Evolutionary conservation across 2,329 filamentous ascomycete species (phyloP).

Genomic region (Claviceps pusilla): DNA sequence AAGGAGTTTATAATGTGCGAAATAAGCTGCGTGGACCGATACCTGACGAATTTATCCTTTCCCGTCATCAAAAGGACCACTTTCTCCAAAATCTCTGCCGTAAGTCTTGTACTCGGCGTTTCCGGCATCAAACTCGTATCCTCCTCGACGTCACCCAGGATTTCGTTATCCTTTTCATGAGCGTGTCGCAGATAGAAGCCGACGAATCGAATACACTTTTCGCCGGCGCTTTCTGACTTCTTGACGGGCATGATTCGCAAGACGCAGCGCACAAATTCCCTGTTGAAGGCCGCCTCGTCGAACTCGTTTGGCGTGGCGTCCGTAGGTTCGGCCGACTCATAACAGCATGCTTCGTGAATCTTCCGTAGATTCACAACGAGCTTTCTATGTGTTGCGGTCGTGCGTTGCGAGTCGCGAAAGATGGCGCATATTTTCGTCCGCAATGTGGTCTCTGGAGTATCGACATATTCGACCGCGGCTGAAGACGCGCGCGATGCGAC

Average conservation of each 20-base stretch:
- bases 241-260: slow-evolving; percentile 72
- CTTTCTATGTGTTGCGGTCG: slow-evolving; percentile 80
- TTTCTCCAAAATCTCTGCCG: slow-evolving; percentile 55
- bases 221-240: slow-evolving; percentile 79
- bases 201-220: slow-evolving; percentile 71
- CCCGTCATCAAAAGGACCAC: slow-evolving; percentile 62
- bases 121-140: slow-evolving; percentile 60
- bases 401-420: slow-evolving; percentile 73
- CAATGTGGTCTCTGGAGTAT: slow-evolving; percentile 54
- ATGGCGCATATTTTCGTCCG: slow-evolving; percentile 59
- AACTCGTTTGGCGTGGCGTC: slow-evolving; percentile 48
- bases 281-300: slow-evolving; percentile 74
- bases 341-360: slow-evolving; percentile 73
- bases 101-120: slow-evolving; percentile 71
- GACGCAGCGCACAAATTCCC: slow-evolving; percentile 70
- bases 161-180: slow-evolving; percentile 54
- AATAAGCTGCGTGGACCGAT: slow-evolving; percentile 75
- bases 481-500: slow-evolving; percentile 33
- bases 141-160: slow-evolving; percentile 49
- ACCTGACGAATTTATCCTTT: slow-evolving; percentile 89
- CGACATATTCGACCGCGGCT: slow-evolving; percentile 58
- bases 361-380: slow-evolving; percentile 76
- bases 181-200: slow-evolving; percentile 70
- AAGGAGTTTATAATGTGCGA: slow-evolving; percentile 86
- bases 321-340: slow-evolving; percentile 40